Evolutionary conservation across 1,284 basidiomycete genomes (phyloP), one percentile per base, ranked within the genome.

Genomic region (Puccinia sorghi): DNA sequence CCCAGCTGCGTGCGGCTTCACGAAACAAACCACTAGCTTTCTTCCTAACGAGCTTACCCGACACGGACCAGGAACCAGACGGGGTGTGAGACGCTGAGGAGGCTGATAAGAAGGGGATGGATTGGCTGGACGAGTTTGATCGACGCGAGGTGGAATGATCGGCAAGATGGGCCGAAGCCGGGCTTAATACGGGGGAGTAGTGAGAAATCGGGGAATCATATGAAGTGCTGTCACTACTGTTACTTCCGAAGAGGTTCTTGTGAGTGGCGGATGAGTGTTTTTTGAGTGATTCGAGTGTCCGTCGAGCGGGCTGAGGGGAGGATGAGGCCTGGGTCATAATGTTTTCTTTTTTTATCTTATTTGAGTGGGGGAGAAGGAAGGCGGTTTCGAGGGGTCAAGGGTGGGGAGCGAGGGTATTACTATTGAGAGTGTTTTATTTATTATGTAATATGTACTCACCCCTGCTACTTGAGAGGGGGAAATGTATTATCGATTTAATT

Each of bases 21-120:
- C 66, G 66, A 59, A 77, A 70, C 46, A 77, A 52, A 70, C 74
- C 74, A 39, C 74, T 77, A 37, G 74, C 74, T 59, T 77, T 77
- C 37, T 77, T 77, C 39, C 74, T 54, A 25, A 77, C 74, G 32
- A 70, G 56, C 46, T 70, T 77, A 59, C 74, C 74, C 9, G 74
- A 70, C 17, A 37, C 50, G 27, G 74, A 50, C 74, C 74, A 77
- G 46, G 63, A 25, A 17, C 52, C 52, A 32, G 74, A 64, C 12
- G 66, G 66, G 20, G 74, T 43, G 3, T 77, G 64, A 27, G 50
- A 70, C 2, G 72, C 48, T 41, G 72, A 50, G 46, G 41, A 0
- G 48, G 27, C 56, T 22, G 74, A 70, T 25, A 59, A 12, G 57
- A 59, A 37, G 20, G 57, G 57, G 32, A 37, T 59, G 39, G 39